Base-by-base conservation (phyloP, 352 stramenopile species). In the Pythium plurisporium region DNA sequence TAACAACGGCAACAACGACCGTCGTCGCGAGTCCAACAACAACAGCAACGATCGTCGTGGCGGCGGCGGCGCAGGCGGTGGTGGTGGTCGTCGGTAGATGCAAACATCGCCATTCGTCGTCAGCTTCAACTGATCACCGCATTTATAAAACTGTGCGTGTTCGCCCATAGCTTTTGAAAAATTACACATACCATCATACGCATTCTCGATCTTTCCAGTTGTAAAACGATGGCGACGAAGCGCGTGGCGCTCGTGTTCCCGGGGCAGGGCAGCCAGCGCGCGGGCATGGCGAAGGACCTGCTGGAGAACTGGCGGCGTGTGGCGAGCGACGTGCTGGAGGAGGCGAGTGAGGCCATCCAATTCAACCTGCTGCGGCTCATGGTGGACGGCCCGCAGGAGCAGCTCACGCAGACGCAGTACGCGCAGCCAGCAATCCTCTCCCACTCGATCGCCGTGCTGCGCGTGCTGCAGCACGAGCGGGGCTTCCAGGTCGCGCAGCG, bases 351-450 rank as follows among this genome's bases (percentile, higher is more conserved):
- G 62, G 79, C 74, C 22, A 79, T 87, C 15, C 50, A 67, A 23
- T 55, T 87, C n/a, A 77, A 76, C 67, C 63, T 94, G 14, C 62
- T 50, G 30, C 64, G 59, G 36, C 66, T 83, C 27, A 83, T 91
- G 77, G 66, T 64, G 29, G 75, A 91, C 45, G 80, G 85, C 1
- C 72, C 78, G 31, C 66, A 72, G 17, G 65, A 83, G 17, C 43
- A 73, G 48, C 82, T 96, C 62, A 89, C 79, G 42, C 66, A 73
- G 54, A 96, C 86, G 1, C 67, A 79, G 42, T 75, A 82, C 47
- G 78, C 84, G 59, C 86, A 95, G 55, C 86, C 86, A 17, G 86
- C 79, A 48, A 77, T 95, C 55, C 74, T 95, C 41, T 70, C 84
- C 17, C 73, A 90, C 68, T 94, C 83, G n/a, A 48, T 87, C 22